Evolutionary conservation across 2,329 filamentous ascomycete genomes (phyloP).

Genomic region (Verticillium dahliae): DNA sequence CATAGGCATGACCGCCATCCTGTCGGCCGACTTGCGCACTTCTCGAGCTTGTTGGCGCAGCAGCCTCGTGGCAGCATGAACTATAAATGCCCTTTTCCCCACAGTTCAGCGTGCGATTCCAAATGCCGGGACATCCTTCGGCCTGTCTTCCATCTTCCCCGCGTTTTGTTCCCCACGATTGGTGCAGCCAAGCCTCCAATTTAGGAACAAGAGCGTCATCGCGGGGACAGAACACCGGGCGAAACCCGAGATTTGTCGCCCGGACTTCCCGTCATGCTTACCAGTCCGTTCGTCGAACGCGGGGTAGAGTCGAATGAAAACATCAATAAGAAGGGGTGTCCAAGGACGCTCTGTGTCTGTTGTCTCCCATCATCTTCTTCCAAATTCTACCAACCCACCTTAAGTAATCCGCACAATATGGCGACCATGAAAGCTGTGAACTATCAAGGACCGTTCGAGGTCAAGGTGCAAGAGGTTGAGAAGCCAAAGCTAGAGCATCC

Average conservation of each 20-base stretch:
- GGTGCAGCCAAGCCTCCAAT: background rate
- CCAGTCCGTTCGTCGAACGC: background rate
- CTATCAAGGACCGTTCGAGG: conserved; percentile 55
- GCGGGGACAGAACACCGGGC: background rate
- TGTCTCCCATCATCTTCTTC: background rate
- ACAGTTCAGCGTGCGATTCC: background rate
- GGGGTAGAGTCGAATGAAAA: background rate
- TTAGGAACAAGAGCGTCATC: background rate
- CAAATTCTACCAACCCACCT: too few species aligned
- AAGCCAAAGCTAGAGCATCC: conserved; percentile 54
- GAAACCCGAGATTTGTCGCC: background rate
- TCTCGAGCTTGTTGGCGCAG: background rate
- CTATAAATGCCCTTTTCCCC: background rate
- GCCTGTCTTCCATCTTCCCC: background rate
- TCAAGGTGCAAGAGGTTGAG: conserved; percentile 55
- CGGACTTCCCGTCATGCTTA: background rate
- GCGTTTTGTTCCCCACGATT: background rate
- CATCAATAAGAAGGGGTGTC: background rate
- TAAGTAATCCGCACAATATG: background rate
- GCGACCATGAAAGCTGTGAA: conserved; percentile 55
- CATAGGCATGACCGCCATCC: background rate
- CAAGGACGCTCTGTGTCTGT: background rate
- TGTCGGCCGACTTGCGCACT: background rate
- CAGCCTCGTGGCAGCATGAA: background rate
- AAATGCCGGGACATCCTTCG: background rate